Conservation (phyloP, 2,329 filamentous ascomycete genomes). For the Aspergillus ibericus region DNA sequence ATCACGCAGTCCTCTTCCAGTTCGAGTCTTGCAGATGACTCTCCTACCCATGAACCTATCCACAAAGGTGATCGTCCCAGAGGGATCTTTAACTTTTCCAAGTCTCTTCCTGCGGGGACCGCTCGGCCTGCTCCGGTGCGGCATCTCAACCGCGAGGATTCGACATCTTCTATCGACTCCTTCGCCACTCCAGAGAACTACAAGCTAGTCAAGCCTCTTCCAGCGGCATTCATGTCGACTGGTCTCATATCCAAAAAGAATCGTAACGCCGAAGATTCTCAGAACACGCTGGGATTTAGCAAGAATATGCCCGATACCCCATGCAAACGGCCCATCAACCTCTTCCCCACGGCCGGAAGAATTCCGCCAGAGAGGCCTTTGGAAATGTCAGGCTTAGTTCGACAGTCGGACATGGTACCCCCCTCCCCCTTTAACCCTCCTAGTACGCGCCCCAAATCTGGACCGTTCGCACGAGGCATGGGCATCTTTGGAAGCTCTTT, state of each 20-base stretch:
- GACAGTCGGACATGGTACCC: slow-evolving; percentile 74
- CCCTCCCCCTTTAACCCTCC: slow-evolving; percentile 76
- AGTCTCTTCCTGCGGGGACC: slow-evolving; percentile 70
- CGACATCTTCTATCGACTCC: slow-evolving; percentile 50
- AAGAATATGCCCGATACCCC: slow-evolving; percentile 89
- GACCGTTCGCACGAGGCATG: slow-evolving; percentile 65
- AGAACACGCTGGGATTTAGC: slow-evolving; percentile 51
- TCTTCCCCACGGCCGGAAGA: slow-evolving; percentile 63
- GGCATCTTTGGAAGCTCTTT: slow-evolving; percentile 63
- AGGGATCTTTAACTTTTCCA: slow-evolving; percentile 63
- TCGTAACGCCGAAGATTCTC: slow-evolving; percentile 70
- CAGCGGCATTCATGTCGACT: slow-evolving; percentile 89
- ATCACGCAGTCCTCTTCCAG: slow-evolving; percentile 83
- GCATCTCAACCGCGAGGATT: slow-evolving; percentile 51
- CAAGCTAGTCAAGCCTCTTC: slow-evolving; percentile 73
- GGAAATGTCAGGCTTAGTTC: slow-evolving; percentile 62
- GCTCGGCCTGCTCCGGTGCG: slow-evolving; percentile 49
- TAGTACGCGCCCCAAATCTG: slow-evolving; percentile 61
- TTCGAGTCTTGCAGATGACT: slow-evolving; percentile 74
- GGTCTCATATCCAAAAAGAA: slow-evolving; percentile 94
- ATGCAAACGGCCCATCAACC: slow-evolving; percentile 78
- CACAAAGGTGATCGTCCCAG: slow-evolving; percentile 57
- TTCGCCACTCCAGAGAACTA: slow-evolving; percentile 76
- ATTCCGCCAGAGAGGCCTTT: slow-evolving; percentile 59
- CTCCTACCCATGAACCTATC: slow-evolving; percentile 62